phyloP scores from a whole-genome alignment of 768 basidiomycete species.

The Podaxis mareebaensis region DNA sequence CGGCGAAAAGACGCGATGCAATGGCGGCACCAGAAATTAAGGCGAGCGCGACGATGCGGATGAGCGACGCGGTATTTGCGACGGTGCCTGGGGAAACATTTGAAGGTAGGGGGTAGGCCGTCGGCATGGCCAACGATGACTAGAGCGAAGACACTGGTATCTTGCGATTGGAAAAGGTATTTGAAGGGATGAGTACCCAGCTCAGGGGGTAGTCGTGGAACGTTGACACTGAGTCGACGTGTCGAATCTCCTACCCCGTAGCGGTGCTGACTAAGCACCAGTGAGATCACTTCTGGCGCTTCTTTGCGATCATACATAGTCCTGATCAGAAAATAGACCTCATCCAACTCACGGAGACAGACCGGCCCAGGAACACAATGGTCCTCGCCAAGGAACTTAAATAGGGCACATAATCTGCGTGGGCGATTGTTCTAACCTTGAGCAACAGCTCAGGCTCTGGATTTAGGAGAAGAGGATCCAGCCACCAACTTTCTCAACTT shows the following conservation, averaged over 20 bases:
- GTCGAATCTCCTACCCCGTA: conserved; percentile 23
- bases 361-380: not conserved
- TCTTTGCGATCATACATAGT: not conserved
- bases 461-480: not conserved
- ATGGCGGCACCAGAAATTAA: conserved; percentile 95
- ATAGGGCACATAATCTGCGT: not conserved
- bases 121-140: conserved; percentile 58
- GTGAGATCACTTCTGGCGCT: not conserved
- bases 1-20: conserved; percentile 94
- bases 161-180: not conserved
- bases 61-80: conserved; percentile 84
- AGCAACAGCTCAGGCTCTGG: not conserved
- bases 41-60: conserved; percentile 86
- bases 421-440: not conserved
- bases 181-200: not conserved
- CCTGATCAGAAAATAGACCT: not conserved
- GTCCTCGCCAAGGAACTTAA: not conserved
- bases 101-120: conserved; percentile 73
- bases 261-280: conserved; percentile 28
- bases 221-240: conserved; percentile 32
- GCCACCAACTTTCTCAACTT: not conserved
- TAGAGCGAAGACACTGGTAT: conserved; percentile 2
- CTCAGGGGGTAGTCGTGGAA: not conserved
- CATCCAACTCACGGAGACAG: not conserved
- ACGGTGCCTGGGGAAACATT: conserved; percentile 72